Evolutionary conservation across 2,329 filamentous ascomycete genomes (phyloP).

Genomic region (Aspergillus intermedius): DNA sequence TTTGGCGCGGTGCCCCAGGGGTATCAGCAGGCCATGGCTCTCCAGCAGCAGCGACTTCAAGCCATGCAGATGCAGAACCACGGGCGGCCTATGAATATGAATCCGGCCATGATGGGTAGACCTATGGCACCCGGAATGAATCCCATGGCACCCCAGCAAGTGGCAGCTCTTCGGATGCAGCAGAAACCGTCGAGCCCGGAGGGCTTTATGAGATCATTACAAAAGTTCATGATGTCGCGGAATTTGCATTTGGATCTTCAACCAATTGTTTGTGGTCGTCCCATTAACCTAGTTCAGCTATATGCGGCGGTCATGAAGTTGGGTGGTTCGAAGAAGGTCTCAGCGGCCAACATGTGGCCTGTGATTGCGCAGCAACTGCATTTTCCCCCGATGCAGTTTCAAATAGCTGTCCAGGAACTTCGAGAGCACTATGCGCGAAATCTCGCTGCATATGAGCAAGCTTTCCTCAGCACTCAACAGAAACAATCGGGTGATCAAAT

Average conservation of each 20-base stretch:
- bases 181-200: conserved; percentile 48
- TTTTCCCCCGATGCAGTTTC: conserved; percentile 57
- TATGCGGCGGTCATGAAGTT: conserved; percentile 71
- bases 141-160: conserved; percentile 33
- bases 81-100: conserved; percentile 54
- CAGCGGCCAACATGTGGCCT: conserved; percentile 64
- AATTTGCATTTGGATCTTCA: conserved; percentile 67
- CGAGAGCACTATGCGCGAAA: conserved; percentile 68
- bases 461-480: conserved; percentile 39
- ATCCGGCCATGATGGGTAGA: conserved; percentile 29
- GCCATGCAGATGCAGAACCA: conserved; percentile 80
- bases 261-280: conserved; percentile 66
- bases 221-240: conserved; percentile 68
- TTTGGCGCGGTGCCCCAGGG: conserved; percentile 49
- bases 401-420: conserved; percentile 62
- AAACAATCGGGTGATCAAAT: conserved; percentile 38
- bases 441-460: conserved; percentile 65
- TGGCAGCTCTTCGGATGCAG: conserved; percentile 45
- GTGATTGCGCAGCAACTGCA: conserved; percentile 59
- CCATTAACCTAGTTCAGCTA: conserved; percentile 66
- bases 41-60: conserved; percentile 65
- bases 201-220: conserved; percentile 68
- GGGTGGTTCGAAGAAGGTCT: conserved; percentile 70
- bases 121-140: conserved; percentile 31
- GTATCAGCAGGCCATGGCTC: conserved; percentile 57